Base-by-base conservation (phyloP, 2,329 filamentous ascomycete species). In the Fusarium heterosporum region DNA sequence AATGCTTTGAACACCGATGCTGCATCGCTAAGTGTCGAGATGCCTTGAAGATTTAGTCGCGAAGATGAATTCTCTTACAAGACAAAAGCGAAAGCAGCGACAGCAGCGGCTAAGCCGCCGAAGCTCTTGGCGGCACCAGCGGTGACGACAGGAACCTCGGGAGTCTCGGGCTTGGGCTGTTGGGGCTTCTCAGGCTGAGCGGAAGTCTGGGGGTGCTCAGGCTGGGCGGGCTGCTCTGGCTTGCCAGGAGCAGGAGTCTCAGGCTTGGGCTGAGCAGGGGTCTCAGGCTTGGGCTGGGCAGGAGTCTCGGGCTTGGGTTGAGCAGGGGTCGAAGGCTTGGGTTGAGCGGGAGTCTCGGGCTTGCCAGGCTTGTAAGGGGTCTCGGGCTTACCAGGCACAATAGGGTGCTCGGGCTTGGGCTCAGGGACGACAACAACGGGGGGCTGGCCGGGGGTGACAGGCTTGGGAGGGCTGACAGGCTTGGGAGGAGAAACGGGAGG, bases 51-150 rank as follows among this genome's bases (percentile, higher is more conserved):
- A 32, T 40, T 36, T 38, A 28, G 25, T 17, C n/a, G 16, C 11
- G 11, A 17, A 47, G 34, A 17, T 19, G 12, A 16, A 22, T 9
- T 36, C 39, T 39, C 38, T 70, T 73, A 74, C 55, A 74, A 57
- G 42, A 68, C 49, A 41, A 74, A 68, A 46, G 60, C 57, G 38
- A 70, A 48, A 51, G 62, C 71, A 30, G 72, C 67, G 13, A 74
- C 22, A 45, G 72, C 53, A 13, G 61, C 59, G 3, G 69, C 66
- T 22, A 73, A n/a, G 16, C 72, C 64, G 17, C 58, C 52, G 22
- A 69, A 59, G 17, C 65, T 55, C 53, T 73, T 67, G 48, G 53
- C 53, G 25, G 72, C 57, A n/a, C 67, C 69, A 9, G 68, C 68
- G 25, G 61, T 68, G 41, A 73, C 60, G 19, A 74, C 62, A 13